These are phyloP conservation scores for Gleditsia sinensis DNA, from an alignment of 306 rosid genomes.

Conservation along the genomic window DNA sequence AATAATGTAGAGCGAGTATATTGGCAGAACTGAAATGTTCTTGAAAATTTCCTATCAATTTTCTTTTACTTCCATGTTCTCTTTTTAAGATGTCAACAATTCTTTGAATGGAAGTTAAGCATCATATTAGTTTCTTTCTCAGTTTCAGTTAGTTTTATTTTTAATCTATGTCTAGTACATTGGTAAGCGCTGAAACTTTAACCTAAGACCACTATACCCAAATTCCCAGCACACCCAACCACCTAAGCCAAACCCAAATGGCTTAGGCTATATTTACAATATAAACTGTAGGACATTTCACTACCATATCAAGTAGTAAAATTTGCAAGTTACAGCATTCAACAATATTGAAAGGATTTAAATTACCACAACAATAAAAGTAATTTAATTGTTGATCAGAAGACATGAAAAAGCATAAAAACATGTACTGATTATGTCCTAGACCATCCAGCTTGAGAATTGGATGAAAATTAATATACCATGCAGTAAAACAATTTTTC, in stretches of 20 bases:
- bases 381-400: not conserved
- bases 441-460: not conserved
- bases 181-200: not conserved
- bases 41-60: not conserved
- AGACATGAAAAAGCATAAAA: not conserved
- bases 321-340: not conserved
- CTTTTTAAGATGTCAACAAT: slow-evolving; percentile 3
- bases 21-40: slow-evolving; percentile 24
- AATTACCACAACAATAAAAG: not conserved
- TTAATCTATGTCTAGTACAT: not conserved
- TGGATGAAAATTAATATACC: not conserved
- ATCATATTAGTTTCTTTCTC: slow-evolving; percentile 13
- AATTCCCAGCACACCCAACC: slow-evolving; percentile 12
- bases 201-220: slow-evolving; percentile 10
- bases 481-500: slow-evolving; percentile 15
- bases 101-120: slow-evolving; percentile 15
- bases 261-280: slow-evolving; percentile 24
- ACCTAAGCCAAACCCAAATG: not conserved
- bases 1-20: not conserved
- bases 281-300: slow-evolving; percentile 22
- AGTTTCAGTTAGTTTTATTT: not conserved
- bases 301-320: not conserved
- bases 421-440: not conserved
- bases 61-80: not conserved
- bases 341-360: not conserved